Evolutionary conservation across 352 stramenopile species (phyloP), one percentile per base, ranked within the genome.

Genomic region (Bremia lactucae): DNA sequence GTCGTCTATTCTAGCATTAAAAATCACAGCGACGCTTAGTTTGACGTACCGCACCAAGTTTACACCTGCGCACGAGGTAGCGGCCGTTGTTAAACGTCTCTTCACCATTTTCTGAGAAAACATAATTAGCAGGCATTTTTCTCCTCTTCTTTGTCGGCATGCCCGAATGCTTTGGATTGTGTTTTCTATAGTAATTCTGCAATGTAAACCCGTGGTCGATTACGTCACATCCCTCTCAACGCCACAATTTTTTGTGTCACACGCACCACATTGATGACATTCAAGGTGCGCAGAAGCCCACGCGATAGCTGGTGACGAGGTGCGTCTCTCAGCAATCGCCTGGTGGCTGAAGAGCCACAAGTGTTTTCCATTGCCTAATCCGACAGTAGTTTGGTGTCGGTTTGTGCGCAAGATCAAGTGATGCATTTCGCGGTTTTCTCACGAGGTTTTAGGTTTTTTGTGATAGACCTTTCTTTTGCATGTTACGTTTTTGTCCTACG

Each of bases 201-300:
- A 37, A 45, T 9, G 56, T 3, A 39, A n/a, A n/a, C n/a, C 33
- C 26, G 39, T 9, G 23, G 29, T 31, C 38, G 20, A 26, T 49
- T 38, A 44, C 7, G 6, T n/a, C 22, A 33, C 19, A 31, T n/a
- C n/a, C n/a, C n/a, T n/a, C n/a, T n/a, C n/a, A n/a, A n/a, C n/a
- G n/a, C n/a, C n/a, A n/a, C n/a, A n/a, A n/a, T n/a, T n/a, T n/a
- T n/a, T n/a, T n/a, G n/a, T n/a, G n/a, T 15, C 6, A n/a, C 3
- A 62, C 61, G 58, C 59, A 87, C 78, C 51, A 62, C 40, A 66
- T 99, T 99, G 64, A 99, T 99, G 36, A 78, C 52, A 60, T 97
- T 98, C 65, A 98, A 97, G 11, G 95, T 98, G 54, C 95, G 72
- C 65, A 99, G 95, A 29, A 99, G 78, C 15, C 79, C 62, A 6